Conservation (phyloP, 192 early-diverging fungal genomes). For the Coemansia javaensis region DNA sequence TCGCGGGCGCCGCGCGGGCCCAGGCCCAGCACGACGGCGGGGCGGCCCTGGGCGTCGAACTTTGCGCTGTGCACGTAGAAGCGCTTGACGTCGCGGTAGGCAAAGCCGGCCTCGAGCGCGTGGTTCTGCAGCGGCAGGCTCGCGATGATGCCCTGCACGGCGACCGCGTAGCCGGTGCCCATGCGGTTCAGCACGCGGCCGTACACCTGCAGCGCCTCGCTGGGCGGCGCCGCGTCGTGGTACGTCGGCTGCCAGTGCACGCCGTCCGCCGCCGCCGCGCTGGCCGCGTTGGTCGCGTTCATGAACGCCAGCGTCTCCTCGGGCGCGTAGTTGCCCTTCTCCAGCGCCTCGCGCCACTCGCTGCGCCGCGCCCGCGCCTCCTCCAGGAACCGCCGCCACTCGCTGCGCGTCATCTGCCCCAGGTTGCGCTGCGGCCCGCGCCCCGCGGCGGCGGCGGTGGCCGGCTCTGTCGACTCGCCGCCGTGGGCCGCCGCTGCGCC, state of each 20-base stretch:
- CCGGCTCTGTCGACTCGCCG: no score
- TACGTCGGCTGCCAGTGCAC: slow-evolving; percentile 55
- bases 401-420: slow-evolving; percentile 50
- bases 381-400: slow-evolving; percentile 61
- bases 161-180: slow-evolving; percentile 52
- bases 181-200: slow-evolving; percentile 60
- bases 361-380: slow-evolving; percentile 51
- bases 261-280: slow-evolving; percentile 22
- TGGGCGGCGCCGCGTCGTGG: slow-evolving; percentile 40
- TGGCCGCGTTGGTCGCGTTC: slow-evolving; percentile 27
- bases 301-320: slow-evolving; percentile 42
- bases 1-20: slow-evolving; percentile 24
- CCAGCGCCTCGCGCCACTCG: slow-evolving; percentile 52
- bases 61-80: slow-evolving; percentile 63
- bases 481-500: no score
- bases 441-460: no score
- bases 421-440: slow-evolving; percentile 50
- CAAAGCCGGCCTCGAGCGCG: slow-evolving; percentile 24
- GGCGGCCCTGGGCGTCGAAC: slow-evolving; percentile 40
- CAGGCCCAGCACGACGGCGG: slow-evolving; percentile 19
- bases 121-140: slow-evolving; percentile 34
- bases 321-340: slow-evolving; percentile 28
- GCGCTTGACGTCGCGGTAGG: slow-evolving; percentile 48
- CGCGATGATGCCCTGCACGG: slow-evolving; percentile 63
- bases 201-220: slow-evolving; percentile 49